Base-by-base conservation (phyloP, 805 yeast genomes). In the Candida multigemmis region DNA sequence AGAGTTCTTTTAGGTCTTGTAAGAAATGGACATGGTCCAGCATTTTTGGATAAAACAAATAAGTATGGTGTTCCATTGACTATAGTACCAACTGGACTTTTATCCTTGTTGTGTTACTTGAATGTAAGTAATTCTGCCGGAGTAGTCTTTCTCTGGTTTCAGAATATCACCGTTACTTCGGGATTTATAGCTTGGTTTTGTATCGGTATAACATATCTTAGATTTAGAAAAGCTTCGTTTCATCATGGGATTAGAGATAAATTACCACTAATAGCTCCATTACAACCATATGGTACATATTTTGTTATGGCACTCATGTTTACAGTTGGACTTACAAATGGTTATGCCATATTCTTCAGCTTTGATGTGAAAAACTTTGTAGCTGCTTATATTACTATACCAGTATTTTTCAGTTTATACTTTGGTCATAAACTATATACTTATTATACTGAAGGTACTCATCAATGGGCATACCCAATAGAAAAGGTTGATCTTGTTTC, bases 311-410 rank as follows among this genome's bases (percentile, higher is more conserved):
- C n/a, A n/a, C n/a, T n/a, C 15, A n/a, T n/a, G n/a, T n/a, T n/a
- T n/a, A n/a, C n/a, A n/a, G n/a, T 77, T 30, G 32, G 61, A 4
- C 16, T 80, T n/a, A 77, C 86, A n/a, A 79, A 80, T 40, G 87
- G 87, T 31, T 80, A 75, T 44, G 76, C 69, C 3, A 77, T 72
- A 4, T 78, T 79, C 50, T 66, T 79, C 33, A 62, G 61, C 12
- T 76, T 75, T 60, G 63, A 60, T 9, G 65, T 50, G 1, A 49
- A 69, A 5, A 77, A 75, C 46, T 79, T 79, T 40, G 53, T 79
- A 26, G 86, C 87, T 18, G 80, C 86, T 7, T 79, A 79, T 50
- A 61, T 79, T 33, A 77, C 85, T 0, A 44, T 79, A 25, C 82
- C 79, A 19, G 60, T 71, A 31, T 64, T 73, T 36, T 33, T 69